Evolutionary conservation across 345 rosid species (phyloP), one percentile per base, ranked within the genome.

Genomic region (Euphorbia lathyris): DNA sequence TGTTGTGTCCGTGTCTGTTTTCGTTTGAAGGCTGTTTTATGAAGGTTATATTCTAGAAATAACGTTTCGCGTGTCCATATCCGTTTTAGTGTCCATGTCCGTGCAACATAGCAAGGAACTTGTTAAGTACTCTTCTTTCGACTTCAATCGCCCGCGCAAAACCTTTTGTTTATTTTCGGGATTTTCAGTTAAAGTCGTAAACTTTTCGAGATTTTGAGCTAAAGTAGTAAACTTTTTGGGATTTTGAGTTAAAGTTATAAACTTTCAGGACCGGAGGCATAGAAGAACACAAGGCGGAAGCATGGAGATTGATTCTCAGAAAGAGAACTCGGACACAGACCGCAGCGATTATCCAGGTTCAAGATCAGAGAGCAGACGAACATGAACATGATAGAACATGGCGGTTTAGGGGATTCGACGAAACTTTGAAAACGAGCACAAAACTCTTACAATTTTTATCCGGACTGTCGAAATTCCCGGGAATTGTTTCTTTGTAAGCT

Each of bases 251-350:
- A 4, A 64, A 66, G 22, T 58, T 74, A 17, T 55, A 32, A 26
- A 19, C 38, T 74, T 71, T 63, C 86, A 94, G 99, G 93, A 92
- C 38, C 85, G 97, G 26, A 88, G 99, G 74, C 95, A 84, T 58
- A 72, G 88, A 51, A 80, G 90, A 81, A 84, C 82, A 0, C 85
- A 79, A 1, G 96, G 90, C 12, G 86, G 78, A 22, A 88, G 92
- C 77, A 74, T 82, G 81, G 98, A 94, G 58, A 75, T 85, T 20
- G 90, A 88, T n/a, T 83, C 86, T 42, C 92, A 84, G 50, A 85
- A 66, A 77, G 96, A 92, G 23, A 86, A 76, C 38, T 91, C 95
- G 0, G 98, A 94, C 74, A 90, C 96, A 0, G 96, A 92, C 26
- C 65, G 38, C 36, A 81, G 87, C 11, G 88, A 92, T 68, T 62